Evolutionary conservation across 352 stramenopile genomes (phyloP), one percentile per base, ranked within the genome.

Genomic region (Phytophthora constricta): DNA sequence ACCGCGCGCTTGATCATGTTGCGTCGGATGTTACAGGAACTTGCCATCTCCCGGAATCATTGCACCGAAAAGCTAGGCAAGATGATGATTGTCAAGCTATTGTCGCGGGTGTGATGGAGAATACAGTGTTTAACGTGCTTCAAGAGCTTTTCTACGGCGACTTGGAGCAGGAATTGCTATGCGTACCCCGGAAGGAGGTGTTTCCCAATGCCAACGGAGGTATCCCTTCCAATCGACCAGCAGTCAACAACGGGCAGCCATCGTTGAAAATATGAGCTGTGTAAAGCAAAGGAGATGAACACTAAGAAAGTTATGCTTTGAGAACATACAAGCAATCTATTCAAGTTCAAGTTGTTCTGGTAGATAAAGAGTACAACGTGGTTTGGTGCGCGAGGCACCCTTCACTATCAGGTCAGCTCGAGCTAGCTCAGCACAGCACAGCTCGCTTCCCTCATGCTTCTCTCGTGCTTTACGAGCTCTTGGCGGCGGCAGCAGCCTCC

Each of bases 61-160:
- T 77, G 39, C 76, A 71, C 39, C 66, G 62, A 0, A 54, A 62
- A 23, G 76, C 75, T 2, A 68, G 82, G 3, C 67, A 80, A 48
- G 79, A 80, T 47, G 74, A 88, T 19, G 84, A 93, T 55, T 93
- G 86, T 33, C 82, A 88, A 23, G 65, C 76, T 13, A 92, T 94
- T 61, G 58, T 89, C 10, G 26, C 72, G 0, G 77, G 33, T 31
- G 69, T 95, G 33, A 72, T 93, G 49, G 87, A 95, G 47, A 95
- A 95, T 66, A 91, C 87, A 1, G 80, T 93, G 41, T 76, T 86
- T 54, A 93, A 94, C 66, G 76, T 93, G 42, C 66, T 95, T 20
- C 87, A 95, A 59, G 87, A 95, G 54, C 82, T 95, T 27, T 92
- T 92, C 68, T 79, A 92, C 59, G 79, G 82, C 10, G 87, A 93